Conservation (phyloP, 768 basidiomycete species). For the Lactarius hengduanensis region DNA sequence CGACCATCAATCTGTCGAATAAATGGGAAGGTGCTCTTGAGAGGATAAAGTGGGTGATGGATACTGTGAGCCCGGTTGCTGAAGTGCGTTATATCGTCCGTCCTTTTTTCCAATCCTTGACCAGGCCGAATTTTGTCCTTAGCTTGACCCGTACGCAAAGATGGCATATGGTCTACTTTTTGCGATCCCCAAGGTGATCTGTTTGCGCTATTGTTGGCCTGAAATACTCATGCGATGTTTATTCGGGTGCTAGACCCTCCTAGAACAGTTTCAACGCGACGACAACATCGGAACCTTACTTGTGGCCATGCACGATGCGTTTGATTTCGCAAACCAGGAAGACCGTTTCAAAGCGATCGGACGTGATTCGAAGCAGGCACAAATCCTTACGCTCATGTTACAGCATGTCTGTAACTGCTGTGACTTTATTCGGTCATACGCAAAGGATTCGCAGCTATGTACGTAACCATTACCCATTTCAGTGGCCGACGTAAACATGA, state of each 20-base stretch:
- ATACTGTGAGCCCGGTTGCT: neutral
- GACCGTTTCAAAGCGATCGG: neutral
- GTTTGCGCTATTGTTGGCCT: neutral
- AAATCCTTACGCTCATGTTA: neutral
- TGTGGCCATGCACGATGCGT: neutral
- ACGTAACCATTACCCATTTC: neutral
- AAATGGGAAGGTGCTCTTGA: neutral
- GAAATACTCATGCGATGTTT: neutral
- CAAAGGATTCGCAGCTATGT: neutral
- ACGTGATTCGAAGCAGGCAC: neutral
- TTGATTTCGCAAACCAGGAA: neutral
- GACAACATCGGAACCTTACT: neutral
- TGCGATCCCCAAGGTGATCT: neutral
- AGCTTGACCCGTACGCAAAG: neutral
- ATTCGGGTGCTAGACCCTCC: neutral
- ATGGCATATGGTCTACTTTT: neutral
- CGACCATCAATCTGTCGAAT: neutral
- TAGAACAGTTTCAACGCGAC: neutral
- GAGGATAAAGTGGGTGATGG: neutral
- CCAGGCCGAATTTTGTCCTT: neutral
- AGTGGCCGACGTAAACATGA: neutral
- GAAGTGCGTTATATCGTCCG: neutral
- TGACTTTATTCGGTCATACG: neutral
- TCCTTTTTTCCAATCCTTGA: neutral
- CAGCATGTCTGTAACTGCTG: neutral